A percentile compares a stretch with the other conserved stretches of the same genome.
phyloP scores from a whole-genome alignment of 2,329 filamentous ascomycete species.

The Nannizziopsis barbatae region DNA sequence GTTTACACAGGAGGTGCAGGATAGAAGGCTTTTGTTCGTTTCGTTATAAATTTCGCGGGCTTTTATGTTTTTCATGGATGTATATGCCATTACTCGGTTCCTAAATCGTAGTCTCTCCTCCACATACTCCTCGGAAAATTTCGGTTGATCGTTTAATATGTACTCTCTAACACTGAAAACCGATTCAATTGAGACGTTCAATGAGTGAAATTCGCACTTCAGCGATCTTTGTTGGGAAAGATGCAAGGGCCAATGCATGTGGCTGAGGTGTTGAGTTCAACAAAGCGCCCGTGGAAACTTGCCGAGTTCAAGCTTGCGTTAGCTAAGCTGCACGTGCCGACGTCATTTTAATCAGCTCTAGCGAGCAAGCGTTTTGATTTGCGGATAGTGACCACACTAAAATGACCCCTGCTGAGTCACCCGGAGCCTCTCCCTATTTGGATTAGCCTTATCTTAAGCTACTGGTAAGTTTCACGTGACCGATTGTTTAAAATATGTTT shows the following conservation, averaged over 20 bases:
- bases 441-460: background rate
- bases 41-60: conserved; percentile 3
- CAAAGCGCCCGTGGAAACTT: too few relatives aligned
- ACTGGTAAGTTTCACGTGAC: background rate
- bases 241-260: background rate
- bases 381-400: background rate
- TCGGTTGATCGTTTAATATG: too few relatives aligned
- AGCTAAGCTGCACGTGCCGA: too few relatives aligned
- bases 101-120: background rate
- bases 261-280: conserved; percentile 6
- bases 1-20: conserved; percentile 3
- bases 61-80: conserved; percentile 1
- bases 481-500: background rate
- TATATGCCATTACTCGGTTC: background rate
- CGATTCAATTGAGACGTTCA: too few relatives aligned
- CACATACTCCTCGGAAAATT: too few relatives aligned
- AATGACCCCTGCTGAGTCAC: conserved; percentile 1
- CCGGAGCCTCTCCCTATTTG: background rate
- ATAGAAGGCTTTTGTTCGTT: conserved; percentile 7
- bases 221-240: conserved; percentile 5
- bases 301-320: too few relatives aligned
- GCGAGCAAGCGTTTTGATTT: background rate
- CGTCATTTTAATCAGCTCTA: too few relatives aligned
- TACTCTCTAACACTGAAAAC: too few relatives aligned
- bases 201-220: background rate